These are phyloP conservation scores for Protea cynaroides DNA, from an alignment of 164 flowering plant genomes.

Conservation along the genomic window DNA sequence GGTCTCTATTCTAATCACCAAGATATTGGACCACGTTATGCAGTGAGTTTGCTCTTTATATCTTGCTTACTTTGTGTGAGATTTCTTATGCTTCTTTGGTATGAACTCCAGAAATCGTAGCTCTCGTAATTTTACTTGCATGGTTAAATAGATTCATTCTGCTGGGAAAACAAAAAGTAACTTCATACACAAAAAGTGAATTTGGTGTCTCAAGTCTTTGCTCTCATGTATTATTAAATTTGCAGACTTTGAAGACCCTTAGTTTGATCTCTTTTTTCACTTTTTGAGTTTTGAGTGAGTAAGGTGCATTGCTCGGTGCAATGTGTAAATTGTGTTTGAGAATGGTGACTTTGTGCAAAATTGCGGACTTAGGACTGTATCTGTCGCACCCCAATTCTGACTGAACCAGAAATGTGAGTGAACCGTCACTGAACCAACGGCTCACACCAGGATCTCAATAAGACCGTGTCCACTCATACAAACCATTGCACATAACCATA, in stretches of 20 bases:
- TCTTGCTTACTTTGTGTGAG: not conserved
- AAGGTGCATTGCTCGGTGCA: not conserved
- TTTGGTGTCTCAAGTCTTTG: not conserved
- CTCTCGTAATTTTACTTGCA: not conserved
- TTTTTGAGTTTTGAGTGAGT: too few relatives aligned
- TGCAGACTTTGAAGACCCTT: too few relatives aligned
- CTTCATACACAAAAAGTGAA: not conserved
- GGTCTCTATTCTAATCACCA: constrained; percentile 98
- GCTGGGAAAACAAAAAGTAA: not conserved
- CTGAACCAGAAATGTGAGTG: too few relatives aligned
- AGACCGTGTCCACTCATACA: too few relatives aligned
- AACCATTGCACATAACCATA: too few relatives aligned
- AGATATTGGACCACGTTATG: constrained; percentile 96
- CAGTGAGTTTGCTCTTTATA: constrained; percentile 45
- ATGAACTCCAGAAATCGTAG: not conserved
- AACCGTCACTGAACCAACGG: too few relatives aligned
- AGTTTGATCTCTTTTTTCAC: not conserved
- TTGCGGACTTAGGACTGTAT: too few relatives aligned
- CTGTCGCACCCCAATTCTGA: too few relatives aligned
- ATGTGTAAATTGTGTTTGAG: too few relatives aligned
- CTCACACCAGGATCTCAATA: too few relatives aligned
- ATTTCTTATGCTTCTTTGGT: not conserved
- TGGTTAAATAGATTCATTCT: not conserved
- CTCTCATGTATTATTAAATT: too few relatives aligned
- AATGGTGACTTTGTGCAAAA: too few relatives aligned